A percentile compares a stretch with the other conserved stretches of the same genome.
These are phyloP conservation scores for Phialophora tarda DNA, from an alignment of 2,329 filamentous ascomycete species.

Conservation along the genomic window DNA sequence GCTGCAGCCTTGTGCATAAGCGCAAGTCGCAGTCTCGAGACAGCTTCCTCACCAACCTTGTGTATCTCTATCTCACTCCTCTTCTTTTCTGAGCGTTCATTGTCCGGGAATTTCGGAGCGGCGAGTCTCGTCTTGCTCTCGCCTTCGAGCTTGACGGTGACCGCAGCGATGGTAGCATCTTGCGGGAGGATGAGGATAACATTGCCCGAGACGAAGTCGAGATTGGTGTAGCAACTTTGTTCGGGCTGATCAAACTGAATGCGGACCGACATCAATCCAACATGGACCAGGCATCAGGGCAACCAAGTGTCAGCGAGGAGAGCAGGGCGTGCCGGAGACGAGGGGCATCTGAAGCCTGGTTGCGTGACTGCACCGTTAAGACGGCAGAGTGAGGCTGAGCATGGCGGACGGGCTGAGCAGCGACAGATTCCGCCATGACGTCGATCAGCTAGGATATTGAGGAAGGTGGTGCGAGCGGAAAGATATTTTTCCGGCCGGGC, in stretches of 20 bases:
- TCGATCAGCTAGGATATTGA: conserved; percentile 4
- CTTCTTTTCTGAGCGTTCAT: conserved; percentile 54
- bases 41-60: conserved; percentile 48
- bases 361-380: conserved; percentile 8
- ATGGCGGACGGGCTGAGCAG: not conserved
- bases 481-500: not conserved
- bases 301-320: conserved; percentile 7
- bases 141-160: conserved; percentile 57
- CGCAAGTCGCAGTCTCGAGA: conserved; percentile 13
- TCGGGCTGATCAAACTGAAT: conserved; percentile 53
- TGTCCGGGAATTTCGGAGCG: conserved; percentile 48
- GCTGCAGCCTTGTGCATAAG: conserved; percentile 41
- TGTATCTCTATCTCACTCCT: conserved; percentile 57
- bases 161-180: conserved; percentile 52
- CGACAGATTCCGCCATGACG: conserved; percentile 14
- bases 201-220: conserved; percentile 54
- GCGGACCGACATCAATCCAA: conserved; percentile 50
- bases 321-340: conserved; percentile 1
- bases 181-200: conserved; percentile 51
- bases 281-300: conserved; percentile 34
- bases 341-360: conserved; percentile 7
- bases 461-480: not conserved
- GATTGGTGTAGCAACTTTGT: conserved; percentile 53
- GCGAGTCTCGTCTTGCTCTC: conserved; percentile 55
- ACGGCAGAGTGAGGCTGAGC: conserved; percentile 32